A percentile compares a stretch with the other conserved stretches of the same genome.
Evolutionary conservation across 208 protist species (phyloP).

Genomic region (Wallacemonas sp.): DNA sequence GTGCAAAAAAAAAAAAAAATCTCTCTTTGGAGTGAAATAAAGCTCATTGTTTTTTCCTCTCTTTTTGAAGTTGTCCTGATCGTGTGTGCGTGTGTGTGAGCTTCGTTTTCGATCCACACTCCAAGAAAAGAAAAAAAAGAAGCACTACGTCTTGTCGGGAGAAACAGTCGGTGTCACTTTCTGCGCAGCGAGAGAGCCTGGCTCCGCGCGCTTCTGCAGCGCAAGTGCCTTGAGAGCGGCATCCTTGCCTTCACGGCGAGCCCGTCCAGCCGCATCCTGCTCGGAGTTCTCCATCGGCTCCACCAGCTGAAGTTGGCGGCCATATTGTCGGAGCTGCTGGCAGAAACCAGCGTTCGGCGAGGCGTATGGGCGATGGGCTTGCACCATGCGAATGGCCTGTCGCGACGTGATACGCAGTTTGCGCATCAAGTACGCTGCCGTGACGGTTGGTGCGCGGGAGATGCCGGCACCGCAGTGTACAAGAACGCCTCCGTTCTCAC

Average conservation of each 20-base stretch:
- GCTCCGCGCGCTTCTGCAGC: conserved; percentile 8
- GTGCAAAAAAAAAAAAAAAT: too few relatives aligned
- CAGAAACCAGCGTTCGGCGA: conserved; percentile 76
- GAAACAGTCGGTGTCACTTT: not conserved
- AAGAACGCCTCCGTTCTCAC: conserved; percentile 47
- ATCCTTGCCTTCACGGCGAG: not conserved
- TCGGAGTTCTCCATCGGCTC: not conserved
- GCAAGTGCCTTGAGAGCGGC: conserved; percentile 9
- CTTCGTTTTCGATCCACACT: not conserved
- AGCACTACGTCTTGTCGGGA: too few relatives aligned
- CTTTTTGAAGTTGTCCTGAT: not conserved
- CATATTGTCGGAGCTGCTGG: conserved; percentile 50
- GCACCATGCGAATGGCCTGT: conserved; percentile 55
- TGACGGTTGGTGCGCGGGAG: conserved; percentile 73
- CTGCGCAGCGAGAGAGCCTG: not conserved
- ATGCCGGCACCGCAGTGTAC: conserved; percentile 89
- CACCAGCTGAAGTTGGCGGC: conserved; percentile 18
- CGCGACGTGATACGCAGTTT: conserved; percentile 56
- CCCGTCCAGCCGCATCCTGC: not conserved
- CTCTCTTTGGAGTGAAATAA: too few relatives aligned
- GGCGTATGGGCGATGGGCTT: conserved; percentile 39
- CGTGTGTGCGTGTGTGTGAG: not conserved
- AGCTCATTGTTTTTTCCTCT: not conserved
- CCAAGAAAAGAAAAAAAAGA: too few relatives aligned
- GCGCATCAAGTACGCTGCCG: conserved; percentile 72